Percentiles rank a stretch among this genome's conserved stretches.
These are phyloP conservation scores for Alternaria infectoria DNA, from an alignment of 2,329 filamentous ascomycete genomes.

Conservation along the genomic window DNA sequence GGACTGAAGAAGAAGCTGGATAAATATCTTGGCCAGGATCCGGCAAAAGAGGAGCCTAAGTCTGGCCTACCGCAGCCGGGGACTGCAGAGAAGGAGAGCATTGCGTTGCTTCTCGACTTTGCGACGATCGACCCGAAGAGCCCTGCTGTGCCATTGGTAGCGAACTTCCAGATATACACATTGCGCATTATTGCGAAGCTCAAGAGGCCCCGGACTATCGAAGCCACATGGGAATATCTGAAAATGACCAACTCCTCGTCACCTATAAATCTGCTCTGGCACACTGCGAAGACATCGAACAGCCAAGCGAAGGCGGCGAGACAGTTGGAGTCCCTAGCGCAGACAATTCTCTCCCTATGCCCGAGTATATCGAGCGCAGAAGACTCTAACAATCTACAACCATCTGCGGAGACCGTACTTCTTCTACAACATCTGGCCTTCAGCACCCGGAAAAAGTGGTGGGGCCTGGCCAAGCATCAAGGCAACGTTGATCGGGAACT, in stretches of 20 bases:
- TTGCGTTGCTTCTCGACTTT: slow-evolving; percentile 70
- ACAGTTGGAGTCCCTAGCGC: slow-evolving; percentile 71
- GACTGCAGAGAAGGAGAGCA: slow-evolving; percentile 51
- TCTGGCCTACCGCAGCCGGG: slow-evolving; percentile 34
- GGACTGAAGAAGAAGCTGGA: slow-evolving; percentile 70
- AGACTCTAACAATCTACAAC: slow-evolving; percentile 65
- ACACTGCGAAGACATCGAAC: slow-evolving; percentile 56
- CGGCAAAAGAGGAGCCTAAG: slow-evolving; percentile 10
- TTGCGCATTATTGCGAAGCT: slow-evolving; percentile 67
- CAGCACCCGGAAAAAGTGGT: slow-evolving; percentile 67
- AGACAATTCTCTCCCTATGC: slow-evolving; percentile 68
- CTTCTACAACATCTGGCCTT: slow-evolving; percentile 70
- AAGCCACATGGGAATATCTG: slow-evolving; percentile 64
- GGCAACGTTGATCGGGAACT: slow-evolving; percentile 69
- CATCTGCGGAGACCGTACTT: slow-evolving; percentile 64
- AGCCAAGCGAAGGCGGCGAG: slow-evolving; percentile 63
- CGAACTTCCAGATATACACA: slow-evolving; percentile 68
- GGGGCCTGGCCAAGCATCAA: slow-evolving; percentile 66
- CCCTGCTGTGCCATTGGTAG: slow-evolving; percentile 60
- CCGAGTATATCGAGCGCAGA: slow-evolving; percentile 70
- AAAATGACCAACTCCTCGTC: slow-evolving; percentile 61
- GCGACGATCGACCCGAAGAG: slow-evolving; percentile 48
- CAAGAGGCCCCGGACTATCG: slow-evolving; percentile 66
- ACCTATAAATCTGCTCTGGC: slow-evolving; percentile 63
- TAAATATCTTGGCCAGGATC: slow-evolving; percentile 23